Evolutionary conservation across 2,329 filamentous ascomycete species (phyloP), one percentile per base, ranked within the genome.

Genomic region (Zarea fungicola): DNA sequence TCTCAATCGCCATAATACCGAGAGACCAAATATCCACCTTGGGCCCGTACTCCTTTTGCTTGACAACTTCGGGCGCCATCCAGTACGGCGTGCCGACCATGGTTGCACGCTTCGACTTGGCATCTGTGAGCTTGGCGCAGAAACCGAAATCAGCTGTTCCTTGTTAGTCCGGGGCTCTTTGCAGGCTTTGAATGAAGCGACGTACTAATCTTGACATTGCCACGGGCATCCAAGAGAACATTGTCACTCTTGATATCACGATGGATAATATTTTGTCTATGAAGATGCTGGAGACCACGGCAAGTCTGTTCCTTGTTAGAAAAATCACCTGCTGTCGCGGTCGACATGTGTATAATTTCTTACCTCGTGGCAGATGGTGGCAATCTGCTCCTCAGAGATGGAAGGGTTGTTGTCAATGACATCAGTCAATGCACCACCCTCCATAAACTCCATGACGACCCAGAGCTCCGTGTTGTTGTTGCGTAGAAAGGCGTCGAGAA

Each of bases 391-490:
- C 68, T 99, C 93, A 5, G 87, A 89, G 59, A 99, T 96, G 50
- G 84, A 83, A 2, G 86, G 81, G 68, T 97, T 99, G 72, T 97
- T 96, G 70, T 99, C 93, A 69, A 99, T 99, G 52, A 99, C 90
- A 74, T 99, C 93, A 1, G 93, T 99, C 66, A 99, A 73, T 54
- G 93, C 89, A 71, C 93, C 93, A 60, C 93, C 93, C 71, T 99
- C 93, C 93, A 99, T 99, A 62, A 91, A 99, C 72, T 99, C 93
- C 93, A 99, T 96, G 45, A 99, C 92, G 10, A 99, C 90, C 93
- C 93, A 99, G n/a, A 99, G 79, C 67, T 99, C 93, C 48, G 87
- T 81, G 61, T 88, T 90, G 67, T 93, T 92, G 67, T 96, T 95
- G 62, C 93, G 88, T 63, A 99, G 73, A 76, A 97, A 99, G 4